Evolutionary conservation across 164 flowering plant genomes (phyloP), one percentile per base, ranked within the genome.

Genomic region (Magnolia sinica): DNA sequence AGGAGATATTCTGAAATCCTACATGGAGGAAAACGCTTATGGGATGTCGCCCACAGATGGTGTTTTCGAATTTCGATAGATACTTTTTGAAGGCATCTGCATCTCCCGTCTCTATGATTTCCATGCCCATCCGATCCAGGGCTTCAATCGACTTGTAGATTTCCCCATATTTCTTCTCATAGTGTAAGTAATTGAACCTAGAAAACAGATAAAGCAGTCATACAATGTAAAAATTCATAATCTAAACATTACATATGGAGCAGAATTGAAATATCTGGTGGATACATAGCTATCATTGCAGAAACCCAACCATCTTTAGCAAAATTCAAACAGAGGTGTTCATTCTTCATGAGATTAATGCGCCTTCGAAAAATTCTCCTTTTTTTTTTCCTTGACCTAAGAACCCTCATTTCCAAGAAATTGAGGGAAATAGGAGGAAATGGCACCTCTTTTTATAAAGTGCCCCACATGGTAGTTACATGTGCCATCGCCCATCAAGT

Each of bases 21-120:
- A 93, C 98, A 85, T 93, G 95, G 68, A 95, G 93, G 76, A 95
- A 95, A 76, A 95, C 93, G 72, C 95, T 89, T 24, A 96, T 94
- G 51, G 98, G 99, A 81, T 96, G 99, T 31, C 98, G 93, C 8
- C 99, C 99, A 75, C 98, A 96, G 22, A 96, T 96, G 50, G 99
- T 94, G 81, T 96, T 96, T 52, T 92, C 92, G 45, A 81, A 93
- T 79, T 94, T 90, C 76, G 65, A 75, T 59, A 94, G 81, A 75
- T 96, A 96, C 55, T 83, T 45, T 77, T 93, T 91, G 87, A 96
- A 96, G 65, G 88, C 86, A 84, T 93, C 92, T 23, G 98, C 86
- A 83, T 94, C 98, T 68, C 98, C 97, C 0, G 92, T 88, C 84
- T 96, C 98, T 71, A 96, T 91, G 50, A 91, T 89, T 52, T 96